A percentile compares a stretch with the other conserved stretches of the same genome.
Conservation (phyloP, 2,329 filamentous ascomycete species). For the Dothiorella sarmentorum region DNA sequence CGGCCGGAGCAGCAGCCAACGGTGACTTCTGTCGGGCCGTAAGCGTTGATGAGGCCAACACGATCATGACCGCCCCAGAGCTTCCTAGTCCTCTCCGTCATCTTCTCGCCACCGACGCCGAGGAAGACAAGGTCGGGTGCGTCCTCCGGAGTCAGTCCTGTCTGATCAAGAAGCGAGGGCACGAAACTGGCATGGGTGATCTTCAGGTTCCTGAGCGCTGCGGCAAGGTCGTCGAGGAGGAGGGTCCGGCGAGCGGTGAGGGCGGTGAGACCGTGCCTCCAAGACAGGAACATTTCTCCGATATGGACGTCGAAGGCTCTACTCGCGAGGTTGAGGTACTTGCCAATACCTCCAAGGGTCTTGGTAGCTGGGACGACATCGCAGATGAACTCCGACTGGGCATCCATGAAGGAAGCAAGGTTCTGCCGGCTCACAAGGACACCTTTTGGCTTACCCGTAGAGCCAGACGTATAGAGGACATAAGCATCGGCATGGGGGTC, state of each 20-base stretch:
- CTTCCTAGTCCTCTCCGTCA: slow-evolving; percentile 32
- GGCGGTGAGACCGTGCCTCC: slow-evolving; percentile 11
- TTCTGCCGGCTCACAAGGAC: slow-evolving; percentile 45
- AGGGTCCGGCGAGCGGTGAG: slow-evolving; percentile 9
- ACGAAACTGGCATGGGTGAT: slow-evolving; percentile 32
- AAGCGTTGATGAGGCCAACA: slow-evolving; percentile 21
- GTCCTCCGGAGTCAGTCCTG: slow-evolving; percentile 19
- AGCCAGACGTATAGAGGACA: slow-evolving; percentile 93
- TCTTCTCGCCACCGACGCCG: slow-evolving; percentile 37
- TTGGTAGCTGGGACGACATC: slow-evolving; percentile 23
- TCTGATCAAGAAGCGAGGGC: slow-evolving; percentile 18
- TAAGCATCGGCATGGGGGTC: slow-evolving; percentile 4
- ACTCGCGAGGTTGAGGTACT: slow-evolving; percentile 34
- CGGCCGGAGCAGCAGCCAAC: slow-evolving; percentile 27
- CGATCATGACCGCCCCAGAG: slow-evolving; percentile 27
- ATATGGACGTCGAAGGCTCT: slow-evolving; percentile 31
- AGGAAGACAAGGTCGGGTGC: slow-evolving; percentile 30
- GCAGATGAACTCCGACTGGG: slow-evolving; percentile 27
- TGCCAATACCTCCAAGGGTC: slow-evolving; percentile 23
- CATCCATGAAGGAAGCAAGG: slow-evolving; percentile 28
- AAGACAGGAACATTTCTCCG: slow-evolving; percentile 15
- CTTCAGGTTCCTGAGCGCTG: slow-evolving; percentile 24
- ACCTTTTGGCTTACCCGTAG: slow-evolving; percentile 97
- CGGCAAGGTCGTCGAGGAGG: slow-evolving; percentile 11
- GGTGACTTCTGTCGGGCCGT: slow-evolving; percentile 34